Base-by-base conservation (phyloP, 2,329 filamentous ascomycete species). In the Trichoderma oligosporum region DNA sequence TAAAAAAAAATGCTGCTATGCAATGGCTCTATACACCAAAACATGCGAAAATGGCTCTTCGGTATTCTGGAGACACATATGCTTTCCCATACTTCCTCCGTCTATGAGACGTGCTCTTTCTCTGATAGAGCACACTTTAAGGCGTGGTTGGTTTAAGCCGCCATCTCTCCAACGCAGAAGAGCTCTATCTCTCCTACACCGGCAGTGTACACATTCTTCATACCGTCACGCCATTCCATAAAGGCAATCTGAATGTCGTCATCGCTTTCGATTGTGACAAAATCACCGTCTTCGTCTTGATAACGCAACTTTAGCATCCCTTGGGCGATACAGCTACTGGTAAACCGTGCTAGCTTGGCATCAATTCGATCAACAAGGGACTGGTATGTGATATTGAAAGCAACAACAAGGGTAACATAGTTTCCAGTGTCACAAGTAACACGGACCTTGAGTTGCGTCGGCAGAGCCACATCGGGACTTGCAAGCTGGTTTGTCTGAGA, bases 201-300 rank as follows among this genome's bases (percentile, higher is more conserved):
- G 41, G 86, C 87, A 51, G 82, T 80, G 51, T 81, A 79, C 70
- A 77, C 76, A 63, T 77, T 78, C 59, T 74, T 73, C 27, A 76
- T 69, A 70, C 80, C 87, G 68, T 96, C 91, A 31, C 89, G 85
- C 92, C 92, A 97, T 65, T 95, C 92, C 71, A 92, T 87, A 68
- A 99, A 96, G 4, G 94, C 94, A 65, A 94, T 91, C 67, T 95
- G 91, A 41, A 99, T 94, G 64, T 97, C 94, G 66, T 99, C 94
- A 67, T 99, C 94, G 60, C 88, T 93, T 70, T 94, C 88, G 55
- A 99, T 97, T 51, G 87, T 92, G 60, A 99, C 89, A 68, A 87
- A 93, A 67, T 97, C 94, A 47, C 89, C 89, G 63, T 99, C 94
- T 67, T 92, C 88, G 68, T 99, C 94, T 51, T 86, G 83, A 72